Conservation (phyloP, 495 filamentous ascomycete genomes). For the Tuber magnatum region DNA sequence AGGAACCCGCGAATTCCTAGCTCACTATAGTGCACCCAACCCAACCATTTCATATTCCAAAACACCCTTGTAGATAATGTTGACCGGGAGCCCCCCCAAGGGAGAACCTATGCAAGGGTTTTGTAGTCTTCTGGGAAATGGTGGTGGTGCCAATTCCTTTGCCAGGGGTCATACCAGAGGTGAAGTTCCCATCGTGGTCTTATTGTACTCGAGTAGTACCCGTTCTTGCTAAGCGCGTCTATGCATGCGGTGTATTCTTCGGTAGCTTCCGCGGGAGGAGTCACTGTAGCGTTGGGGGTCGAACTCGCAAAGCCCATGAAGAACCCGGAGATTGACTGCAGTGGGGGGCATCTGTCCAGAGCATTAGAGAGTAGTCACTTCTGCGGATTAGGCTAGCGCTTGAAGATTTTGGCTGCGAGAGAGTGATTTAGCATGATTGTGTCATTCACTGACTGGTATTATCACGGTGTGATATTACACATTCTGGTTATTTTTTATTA, state of each 20-base stretch:
- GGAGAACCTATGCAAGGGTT: constrained; percentile 14
- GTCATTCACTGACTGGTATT: constrained; percentile 7
- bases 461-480: neutral
- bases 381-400: constrained; percentile 16
- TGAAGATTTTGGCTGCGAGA: constrained; percentile 22
- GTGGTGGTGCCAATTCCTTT: constrained; percentile 2
- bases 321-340: constrained; percentile 29
- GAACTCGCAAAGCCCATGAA: constrained; percentile 20
- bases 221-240: neutral
- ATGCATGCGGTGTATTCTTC: neutral
- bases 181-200: neutral
- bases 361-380: constrained; percentile 36
- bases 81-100: constrained; percentile 16
- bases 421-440: constrained; percentile 33
- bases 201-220: neutral
- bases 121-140: neutral
- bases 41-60: too few species aligned
- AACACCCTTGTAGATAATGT: constrained; percentile 24
- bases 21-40: constrained; percentile 32
- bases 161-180: constrained; percentile 4
- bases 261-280: neutral
- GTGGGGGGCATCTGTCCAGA: constrained; percentile 31
- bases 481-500: neutral
- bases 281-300: neutral
- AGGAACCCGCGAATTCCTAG: constrained; percentile 18